Base-by-base conservation (phyloP, 306 rosid species). In the Pterocarpus santalinus region DNA sequence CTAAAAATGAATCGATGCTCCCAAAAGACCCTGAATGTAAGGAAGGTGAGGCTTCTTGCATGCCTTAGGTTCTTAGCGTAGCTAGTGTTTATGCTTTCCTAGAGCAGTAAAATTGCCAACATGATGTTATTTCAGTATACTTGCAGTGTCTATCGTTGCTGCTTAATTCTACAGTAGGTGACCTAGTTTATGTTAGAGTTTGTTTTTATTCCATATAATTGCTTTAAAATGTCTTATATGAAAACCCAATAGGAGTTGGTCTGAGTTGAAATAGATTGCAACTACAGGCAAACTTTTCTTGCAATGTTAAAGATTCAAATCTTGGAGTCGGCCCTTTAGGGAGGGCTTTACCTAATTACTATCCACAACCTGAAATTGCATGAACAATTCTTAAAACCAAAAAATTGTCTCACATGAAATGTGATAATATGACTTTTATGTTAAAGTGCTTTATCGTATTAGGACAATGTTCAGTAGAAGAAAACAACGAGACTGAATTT, bases 1-100 rank as follows among this genome's bases (percentile, higher is more conserved):
- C 82, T 53, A 67, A 80, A 57, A 86, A 76, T 65, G 72, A 80
- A 66, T 61, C 74, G 62, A 47, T 77, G 77, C 72, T 28, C 62
- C 78, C 88, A 53, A 80, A 68, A 71, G 87, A 73, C 65, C 84
- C 80, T 79, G 83, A 74, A 44, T 77, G 78, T 46, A 85, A 83
- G 89, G 83, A 76, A 69, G 86, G 84, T 76, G 82, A 88, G 77
- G 67, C 69, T 73, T 75, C 88, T 63, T 70, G 17, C 69, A 70
- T 58, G 65, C 88, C 80, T 58, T 57, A 73, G 89, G 89, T 88
- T 76, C 53, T 62, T 84, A 62, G 32, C 65, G n/a, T 63, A 79
- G 57, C 43, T 66, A 43, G 43, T 78, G n/a, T 47, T 81, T 53
- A 46, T 76, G 77, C 47, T 61, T 38, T 78, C 43, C 78, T 77